Conservation (phyloP, 2,329 filamentous ascomycete genomes). For the Didymella glomerata region DNA sequence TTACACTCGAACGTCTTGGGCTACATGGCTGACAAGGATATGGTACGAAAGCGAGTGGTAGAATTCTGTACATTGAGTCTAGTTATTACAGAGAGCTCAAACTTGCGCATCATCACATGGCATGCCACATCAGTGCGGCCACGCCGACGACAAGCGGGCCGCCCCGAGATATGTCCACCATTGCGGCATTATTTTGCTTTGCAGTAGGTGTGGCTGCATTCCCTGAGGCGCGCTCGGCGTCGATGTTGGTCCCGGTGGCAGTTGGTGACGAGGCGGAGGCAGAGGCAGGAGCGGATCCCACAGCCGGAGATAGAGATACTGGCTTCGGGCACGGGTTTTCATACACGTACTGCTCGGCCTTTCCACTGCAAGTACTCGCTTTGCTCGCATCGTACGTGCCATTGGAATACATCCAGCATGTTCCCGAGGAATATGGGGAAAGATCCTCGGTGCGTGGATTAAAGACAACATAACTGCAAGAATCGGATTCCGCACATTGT, state of each 20-base stretch:
- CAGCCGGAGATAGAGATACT: not conserved
- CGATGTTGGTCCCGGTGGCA: not conserved
- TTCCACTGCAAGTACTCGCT: not conserved
- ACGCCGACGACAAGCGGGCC: not conserved
- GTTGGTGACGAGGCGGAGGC: not conserved
- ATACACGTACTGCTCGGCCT: conserved; percentile 1
- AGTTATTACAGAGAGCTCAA: too few species aligned
- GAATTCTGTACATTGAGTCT: too few species aligned
- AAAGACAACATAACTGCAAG: conserved; percentile 4
- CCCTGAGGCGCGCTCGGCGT: not conserved
- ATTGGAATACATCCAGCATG: conserved; percentile 4
- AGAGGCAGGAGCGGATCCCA: not conserved
- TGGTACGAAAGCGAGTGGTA: too few species aligned
- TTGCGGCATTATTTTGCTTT: not conserved
- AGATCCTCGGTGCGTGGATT: not conserved
- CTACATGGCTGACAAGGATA: too few species aligned
- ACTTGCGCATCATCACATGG: not conserved
- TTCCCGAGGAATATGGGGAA: not conserved
- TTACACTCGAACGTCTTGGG: too few species aligned
- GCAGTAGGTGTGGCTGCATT: not conserved
- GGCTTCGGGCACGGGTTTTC: conserved; percentile 4
- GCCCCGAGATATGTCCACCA: not conserved
- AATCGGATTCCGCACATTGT: conserved; percentile 1
- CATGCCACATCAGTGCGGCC: not conserved
- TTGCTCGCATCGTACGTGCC: conserved; percentile 2